Conservation (phyloP, 176 grass and related monocot species). For the Aechmea fasciata region DNA sequence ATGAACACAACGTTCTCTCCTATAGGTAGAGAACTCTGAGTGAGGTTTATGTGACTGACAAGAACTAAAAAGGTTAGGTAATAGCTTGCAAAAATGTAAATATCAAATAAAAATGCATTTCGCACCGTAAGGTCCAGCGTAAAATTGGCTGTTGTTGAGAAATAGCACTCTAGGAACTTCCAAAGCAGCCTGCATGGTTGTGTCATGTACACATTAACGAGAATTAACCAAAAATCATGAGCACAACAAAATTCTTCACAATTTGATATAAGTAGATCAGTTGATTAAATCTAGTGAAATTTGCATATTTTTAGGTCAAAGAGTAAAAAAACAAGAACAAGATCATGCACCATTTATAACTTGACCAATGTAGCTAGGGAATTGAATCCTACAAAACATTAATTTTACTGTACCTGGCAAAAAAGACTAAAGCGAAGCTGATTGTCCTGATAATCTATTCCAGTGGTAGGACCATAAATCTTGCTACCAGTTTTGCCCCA, state of each 20-base stretch:
- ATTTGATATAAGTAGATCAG: not conserved
- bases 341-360: no score
- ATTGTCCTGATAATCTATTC: conserved; percentile 69
- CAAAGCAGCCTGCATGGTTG: conserved; percentile 80
- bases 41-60: not conserved
- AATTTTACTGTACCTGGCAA: conserved; percentile 50
- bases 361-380: not conserved
- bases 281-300: not conserved
- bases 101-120: not conserved
- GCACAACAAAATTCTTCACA: not conserved
- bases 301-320: not conserved
- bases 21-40: conserved; percentile 17
- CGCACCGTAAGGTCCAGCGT: conserved; percentile 66
- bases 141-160: conserved; percentile 60
- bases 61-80: not conserved
- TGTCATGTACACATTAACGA: conserved; percentile 17
- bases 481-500: conserved; percentile 92
- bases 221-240: not conserved
- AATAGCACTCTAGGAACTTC: conserved; percentile 68
- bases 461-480: conserved; percentile 77
- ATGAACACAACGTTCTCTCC: conserved; percentile 84
- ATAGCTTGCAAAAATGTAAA: not conserved
- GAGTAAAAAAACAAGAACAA: not conserved
- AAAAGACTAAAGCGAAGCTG: conserved; percentile 85
- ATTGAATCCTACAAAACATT: not conserved